Percentiles rank a stretch among this genome's conserved stretches.
phyloP scores from a whole-genome alignment of 192 early-diverging fungal genomes.

The Coemansia sp. region DNA sequence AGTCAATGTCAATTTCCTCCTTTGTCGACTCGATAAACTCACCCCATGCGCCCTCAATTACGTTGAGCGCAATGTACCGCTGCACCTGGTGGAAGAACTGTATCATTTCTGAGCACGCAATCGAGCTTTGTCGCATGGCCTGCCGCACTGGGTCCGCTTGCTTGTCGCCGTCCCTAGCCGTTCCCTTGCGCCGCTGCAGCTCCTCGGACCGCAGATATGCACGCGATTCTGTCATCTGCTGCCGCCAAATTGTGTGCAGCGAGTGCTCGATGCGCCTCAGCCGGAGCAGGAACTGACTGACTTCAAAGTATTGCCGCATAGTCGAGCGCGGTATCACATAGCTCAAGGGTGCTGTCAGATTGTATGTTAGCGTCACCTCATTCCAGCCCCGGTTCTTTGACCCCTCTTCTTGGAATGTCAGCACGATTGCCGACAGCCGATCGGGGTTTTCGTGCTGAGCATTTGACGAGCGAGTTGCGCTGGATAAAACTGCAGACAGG shows the following conservation, averaged over 20 bases:
- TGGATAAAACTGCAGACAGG: constrained; percentile 80
- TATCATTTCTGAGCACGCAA: constrained; percentile 82
- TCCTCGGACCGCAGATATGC: constrained; percentile 21
- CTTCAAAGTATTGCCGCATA: constrained; percentile 77
- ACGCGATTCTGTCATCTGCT: constrained; percentile 69
- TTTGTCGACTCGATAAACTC: constrained; percentile 56
- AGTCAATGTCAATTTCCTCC: constrained; percentile 66
- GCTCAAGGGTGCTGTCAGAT: constrained; percentile 76
- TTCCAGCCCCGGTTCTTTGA: constrained; percentile 74
- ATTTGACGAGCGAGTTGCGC: constrained; percentile 84
- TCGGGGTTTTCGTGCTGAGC: constrained; percentile 81
- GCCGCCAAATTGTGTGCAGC: constrained; percentile 73
- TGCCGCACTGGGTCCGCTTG: constrained; percentile 33
- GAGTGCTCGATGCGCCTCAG: constrained; percentile 85
- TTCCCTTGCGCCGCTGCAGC: constrained; percentile 31
- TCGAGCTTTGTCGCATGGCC: constrained; percentile 67
- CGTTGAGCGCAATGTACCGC: constrained; percentile 91
- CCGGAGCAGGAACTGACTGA: constrained; percentile 87
- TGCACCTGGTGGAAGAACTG: constrained; percentile 94
- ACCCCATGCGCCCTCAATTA: constrained; percentile 88
- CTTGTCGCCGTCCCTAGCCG: background rate
- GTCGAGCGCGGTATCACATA: constrained; percentile 73
- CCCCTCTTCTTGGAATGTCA: constrained; percentile 30
- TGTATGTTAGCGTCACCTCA: constrained; percentile 88
- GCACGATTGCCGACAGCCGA: constrained; percentile 58